Evolutionary conservation across 2,329 filamentous ascomycete genomes (phyloP).

Genomic region (Xylogone sp.): DNA sequence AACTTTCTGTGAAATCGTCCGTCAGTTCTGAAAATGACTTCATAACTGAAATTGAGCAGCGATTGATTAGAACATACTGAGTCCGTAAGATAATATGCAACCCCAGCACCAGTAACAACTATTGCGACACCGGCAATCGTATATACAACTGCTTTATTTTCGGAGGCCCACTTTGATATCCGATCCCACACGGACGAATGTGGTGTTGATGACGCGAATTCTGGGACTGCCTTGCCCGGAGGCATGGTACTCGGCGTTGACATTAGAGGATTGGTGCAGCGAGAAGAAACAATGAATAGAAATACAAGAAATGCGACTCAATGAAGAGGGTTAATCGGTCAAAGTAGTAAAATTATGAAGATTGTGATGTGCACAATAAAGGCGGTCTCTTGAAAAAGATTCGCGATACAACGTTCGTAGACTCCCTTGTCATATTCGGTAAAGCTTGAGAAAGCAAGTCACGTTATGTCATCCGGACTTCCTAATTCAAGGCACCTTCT

Average conservation of each 20-base stretch:
- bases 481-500: neutral
- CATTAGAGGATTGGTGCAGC: conserved; percentile 14
- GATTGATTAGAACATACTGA: conserved; percentile 41
- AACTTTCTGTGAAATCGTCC: conserved; percentile 17
- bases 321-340: neutral
- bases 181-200: conserved; percentile 65
- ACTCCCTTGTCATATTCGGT: neutral
- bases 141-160: conserved; percentile 94
- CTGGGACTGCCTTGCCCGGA: conserved; percentile 21
- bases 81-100: conserved; percentile 81
- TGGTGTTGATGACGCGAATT: conserved; percentile 27
- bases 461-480: neutral
- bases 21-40: conserved; percentile 33
- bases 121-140: conserved; percentile 93
- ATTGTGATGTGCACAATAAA: neutral
- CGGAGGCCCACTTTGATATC: conserved; percentile 84
- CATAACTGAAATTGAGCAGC: conserved; percentile 1
- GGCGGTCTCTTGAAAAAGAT: neutral
- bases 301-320: neutral
- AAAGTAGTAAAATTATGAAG: neutral
- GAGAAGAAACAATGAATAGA: neutral
- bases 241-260: conserved; percentile 21
- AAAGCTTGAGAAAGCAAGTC: neutral
- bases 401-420: neutral
- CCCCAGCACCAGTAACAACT: conserved; percentile 85